Evolutionary conservation across 441 rosid species (phyloP).

Genomic region (Arabidopsis lyrata): DNA sequence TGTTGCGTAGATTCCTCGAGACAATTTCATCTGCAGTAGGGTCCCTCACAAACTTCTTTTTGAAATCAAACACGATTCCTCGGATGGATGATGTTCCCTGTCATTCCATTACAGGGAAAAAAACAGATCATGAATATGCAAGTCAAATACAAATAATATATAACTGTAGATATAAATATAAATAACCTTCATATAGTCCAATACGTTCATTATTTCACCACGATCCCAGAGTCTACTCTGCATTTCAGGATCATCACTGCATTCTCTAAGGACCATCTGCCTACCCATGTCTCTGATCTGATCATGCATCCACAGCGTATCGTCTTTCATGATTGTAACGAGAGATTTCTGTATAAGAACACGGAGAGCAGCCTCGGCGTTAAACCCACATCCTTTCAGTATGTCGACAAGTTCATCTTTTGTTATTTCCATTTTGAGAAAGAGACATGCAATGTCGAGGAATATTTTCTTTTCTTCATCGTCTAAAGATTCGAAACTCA

Average conservation of each 20-base stretch:
- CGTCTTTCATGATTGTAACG: slow-evolving; percentile 45
- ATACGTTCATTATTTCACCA: slow-evolving; percentile 50
- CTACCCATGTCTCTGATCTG: slow-evolving; percentile 77
- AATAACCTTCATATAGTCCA: slow-evolving; percentile 39
- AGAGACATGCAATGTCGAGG: slow-evolving; percentile 69
- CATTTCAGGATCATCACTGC: slow-evolving; percentile 42
- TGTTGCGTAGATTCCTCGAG: slow-evolving; percentile 17
- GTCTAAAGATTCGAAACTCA: slow-evolving; percentile 60
- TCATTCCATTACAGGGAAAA: slow-evolving; percentile 5
- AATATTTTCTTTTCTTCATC: slow-evolving; percentile 54
- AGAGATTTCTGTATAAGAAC: slow-evolving; percentile 63
- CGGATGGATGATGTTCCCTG: slow-evolving; percentile 62
- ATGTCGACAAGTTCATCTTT: slow-evolving; percentile 54
- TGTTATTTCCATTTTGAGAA: slow-evolving; percentile 47
- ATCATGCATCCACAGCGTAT: slow-evolving; percentile 70
- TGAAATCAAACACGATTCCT: slow-evolving; percentile 59
- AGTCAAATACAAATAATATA: background rate
- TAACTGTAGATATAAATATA: slow-evolving; percentile 45
- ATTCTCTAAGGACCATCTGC: slow-evolving; percentile 52
- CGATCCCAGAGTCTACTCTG: slow-evolving; percentile 70
- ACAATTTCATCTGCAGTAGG: slow-evolving; percentile 18
- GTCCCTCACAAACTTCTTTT: slow-evolving; percentile 29
- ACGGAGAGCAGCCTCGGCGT: slow-evolving; percentile 49
- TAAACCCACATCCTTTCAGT: slow-evolving; percentile 60
- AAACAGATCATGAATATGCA: slow-evolving; percentile 9